These are phyloP conservation scores for Clathrus columnatus DNA, from an alignment of 768 basidiomycete species.

Conservation along the genomic window DNA sequence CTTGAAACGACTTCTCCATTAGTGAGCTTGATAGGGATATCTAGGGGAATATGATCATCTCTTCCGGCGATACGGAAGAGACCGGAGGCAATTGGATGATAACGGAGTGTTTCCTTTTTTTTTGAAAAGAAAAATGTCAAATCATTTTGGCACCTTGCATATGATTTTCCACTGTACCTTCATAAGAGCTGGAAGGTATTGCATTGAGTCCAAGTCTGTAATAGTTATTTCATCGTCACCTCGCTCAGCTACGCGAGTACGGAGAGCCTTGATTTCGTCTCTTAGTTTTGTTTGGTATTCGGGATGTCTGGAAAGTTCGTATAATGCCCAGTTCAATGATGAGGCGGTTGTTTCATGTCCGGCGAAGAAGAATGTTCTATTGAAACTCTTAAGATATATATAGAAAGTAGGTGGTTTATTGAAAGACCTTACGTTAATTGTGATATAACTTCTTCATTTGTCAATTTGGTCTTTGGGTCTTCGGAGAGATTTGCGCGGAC, in stretches of 20 bases:
- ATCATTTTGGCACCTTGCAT: no score
- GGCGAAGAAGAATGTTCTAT: no score
- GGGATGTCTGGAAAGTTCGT: conserved; percentile 11
- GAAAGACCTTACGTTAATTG: conserved; percentile 22
- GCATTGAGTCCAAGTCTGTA: conserved; percentile 26
- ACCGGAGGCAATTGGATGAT: conserved; percentile 15
- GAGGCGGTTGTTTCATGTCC: no score
- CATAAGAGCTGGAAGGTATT: conserved; percentile 23
- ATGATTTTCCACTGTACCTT: conserved; percentile 18
- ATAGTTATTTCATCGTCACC: conserved; percentile 21
- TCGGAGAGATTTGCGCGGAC: conserved; percentile 25
- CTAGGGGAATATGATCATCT: conserved; percentile 19
- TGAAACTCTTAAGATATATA: not conserved
- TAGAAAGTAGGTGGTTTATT: conserved; percentile 2
- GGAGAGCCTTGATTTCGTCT: conserved; percentile 11
- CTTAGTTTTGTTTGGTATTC: conserved; percentile 12
- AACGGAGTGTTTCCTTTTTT: conserved; percentile 18
- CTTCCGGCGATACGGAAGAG: conserved; percentile 14
- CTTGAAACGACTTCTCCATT: conserved; percentile 15
- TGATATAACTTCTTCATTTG: conserved; percentile 24
- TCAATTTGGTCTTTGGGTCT: conserved; percentile 21
- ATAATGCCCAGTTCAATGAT: no score
- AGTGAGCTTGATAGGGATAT: conserved; percentile 9
- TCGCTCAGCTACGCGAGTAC: conserved; percentile 14
- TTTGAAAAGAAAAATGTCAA: no score